Base-by-base conservation (phyloP, 306 rosid genomes). In the Prunus armeniaca region DNA sequence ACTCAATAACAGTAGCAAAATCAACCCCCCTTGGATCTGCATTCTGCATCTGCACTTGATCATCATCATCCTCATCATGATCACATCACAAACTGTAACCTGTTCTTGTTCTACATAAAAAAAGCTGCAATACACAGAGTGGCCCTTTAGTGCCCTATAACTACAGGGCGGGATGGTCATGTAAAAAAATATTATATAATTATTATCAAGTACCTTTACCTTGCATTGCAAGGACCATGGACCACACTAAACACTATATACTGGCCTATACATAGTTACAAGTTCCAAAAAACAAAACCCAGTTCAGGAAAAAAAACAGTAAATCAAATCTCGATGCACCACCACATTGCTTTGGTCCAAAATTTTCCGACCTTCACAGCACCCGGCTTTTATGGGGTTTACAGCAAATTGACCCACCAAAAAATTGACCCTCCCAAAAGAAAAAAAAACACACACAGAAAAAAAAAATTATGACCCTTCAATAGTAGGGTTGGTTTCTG, bases 351-450 rank as follows among this genome's bases (percentile, higher is more conserved):
- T 6, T 38, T 38, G 43, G 43, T 38, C 43, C 43, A 38, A 38
- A 38, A 7, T 38, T 38, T 38, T 38, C 43, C 9, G 43, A 38
- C 43, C 43, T 38, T 12, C 22, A 2, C 1, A 57, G 63, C 63
- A 22, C 34, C 87, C 91, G 86, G 73, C 78, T 76, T 81, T 85
- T 83, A 15, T 81, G 43, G 89, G 86, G 43, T 83, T 71, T 69
- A 46, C 17, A 65, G 12, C n/a, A 52, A 50, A 19, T 49, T 56
- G 55, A 13, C 58, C 22, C 15, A 45, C 3, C 3, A 67, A 66
- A 17, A 52, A 50, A 47, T 63, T 56, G 55, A 13, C 58, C 22
- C 15, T 22, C 9, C 41, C 3, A 25, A 50, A 6, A 14, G 9
- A 13, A 46, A 55, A 22, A n/a, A 32, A 27, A n/a, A 38, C 4